Evolutionary conservation across 2,329 filamentous ascomycete genomes (phyloP).

Genomic region (Pseudogymnoascus sp.): DNA sequence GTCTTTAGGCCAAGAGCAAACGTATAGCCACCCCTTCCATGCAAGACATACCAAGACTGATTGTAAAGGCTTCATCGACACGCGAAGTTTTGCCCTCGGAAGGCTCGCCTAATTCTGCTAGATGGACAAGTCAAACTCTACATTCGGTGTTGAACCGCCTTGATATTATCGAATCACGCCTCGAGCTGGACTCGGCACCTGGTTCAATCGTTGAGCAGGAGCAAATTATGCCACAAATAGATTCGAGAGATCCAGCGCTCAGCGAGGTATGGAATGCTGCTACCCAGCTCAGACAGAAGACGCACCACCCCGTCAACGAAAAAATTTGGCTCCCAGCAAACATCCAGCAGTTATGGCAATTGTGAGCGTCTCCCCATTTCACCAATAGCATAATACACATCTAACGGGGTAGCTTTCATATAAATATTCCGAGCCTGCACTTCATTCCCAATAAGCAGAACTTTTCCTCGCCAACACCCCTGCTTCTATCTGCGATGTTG

Average conservation of each 20-base stretch:
- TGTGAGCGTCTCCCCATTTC: constrained; percentile 18
- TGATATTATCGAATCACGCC: constrained; percentile 18
- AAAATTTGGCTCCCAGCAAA: constrained; percentile 29
- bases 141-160: constrained; percentile 17
- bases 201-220: constrained; percentile 13
- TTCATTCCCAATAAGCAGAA: constrained; percentile 38
- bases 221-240: constrained; percentile 13
- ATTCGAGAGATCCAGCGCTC: constrained; percentile 19
- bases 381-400: neutral
- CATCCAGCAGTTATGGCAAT: constrained; percentile 32
- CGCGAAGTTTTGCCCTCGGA: constrained; percentile 15
- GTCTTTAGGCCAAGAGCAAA: constrained; percentile 36
- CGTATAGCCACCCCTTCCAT: constrained; percentile 23
- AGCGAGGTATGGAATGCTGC: constrained; percentile 28
- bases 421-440: constrained; percentile 38
- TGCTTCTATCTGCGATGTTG: constrained; percentile 38
- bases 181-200: constrained; percentile 14
- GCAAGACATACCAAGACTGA: constrained; percentile 15
- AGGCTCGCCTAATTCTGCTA: constrained; percentile 9
- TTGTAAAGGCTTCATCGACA: constrained; percentile 14
- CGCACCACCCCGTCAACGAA: constrained; percentile 20
- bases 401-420: constrained; percentile 32
- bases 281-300: constrained; percentile 24
- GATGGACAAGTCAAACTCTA: constrained; percentile 15
- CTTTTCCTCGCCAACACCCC: constrained; percentile 36